These are phyloP conservation scores for Dispira simplex DNA, from an alignment of 192 early-diverging fungal genomes.

Conservation along the genomic window DNA sequence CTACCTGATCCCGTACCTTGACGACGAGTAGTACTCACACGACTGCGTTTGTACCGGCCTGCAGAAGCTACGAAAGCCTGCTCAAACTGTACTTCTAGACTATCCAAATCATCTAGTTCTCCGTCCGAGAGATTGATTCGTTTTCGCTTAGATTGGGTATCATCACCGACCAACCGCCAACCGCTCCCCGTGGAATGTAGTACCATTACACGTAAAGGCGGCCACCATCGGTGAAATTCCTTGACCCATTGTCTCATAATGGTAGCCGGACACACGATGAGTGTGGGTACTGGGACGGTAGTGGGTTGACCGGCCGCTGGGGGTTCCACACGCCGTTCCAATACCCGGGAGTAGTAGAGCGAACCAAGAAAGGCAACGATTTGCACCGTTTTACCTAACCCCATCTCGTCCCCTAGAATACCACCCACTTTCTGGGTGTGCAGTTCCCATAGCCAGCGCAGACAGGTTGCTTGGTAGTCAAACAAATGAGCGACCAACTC, in stretches of 20 bases:
- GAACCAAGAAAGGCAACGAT: conserved; percentile 48
- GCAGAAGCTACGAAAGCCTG: no score
- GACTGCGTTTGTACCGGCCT: no score
- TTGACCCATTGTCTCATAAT: conserved; percentile 68
- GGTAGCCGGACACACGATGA: conserved; percentile 60
- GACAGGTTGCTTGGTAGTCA: conserved; percentile 78
- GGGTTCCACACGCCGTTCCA: conserved; percentile 36
- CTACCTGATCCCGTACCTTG: no score
- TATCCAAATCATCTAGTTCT: no score
- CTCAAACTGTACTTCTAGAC: no score
- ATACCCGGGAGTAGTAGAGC: conserved; percentile 33
- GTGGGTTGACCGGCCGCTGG: conserved; percentile 44
- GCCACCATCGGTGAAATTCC: conserved; percentile 54
- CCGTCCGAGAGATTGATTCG: conserved; percentile 32
- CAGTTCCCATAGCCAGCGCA: conserved; percentile 80
- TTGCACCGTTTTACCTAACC: conserved; percentile 48
- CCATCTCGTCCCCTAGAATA: conserved; percentile 60
- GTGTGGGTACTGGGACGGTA: conserved; percentile 37
- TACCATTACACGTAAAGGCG: conserved; percentile 52
- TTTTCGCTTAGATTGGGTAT: conserved; percentile 22
- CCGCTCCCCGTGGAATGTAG: conserved; percentile 33
- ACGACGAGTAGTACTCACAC: no score
- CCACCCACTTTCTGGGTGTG: conserved; percentile 74
- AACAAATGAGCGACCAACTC: conserved; percentile 69
- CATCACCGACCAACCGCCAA: neutral